Evolutionary conservation across 371 early-diverging fungal genomes (phyloP).

Genomic region (Apophysomyces trapeziformis): DNA sequence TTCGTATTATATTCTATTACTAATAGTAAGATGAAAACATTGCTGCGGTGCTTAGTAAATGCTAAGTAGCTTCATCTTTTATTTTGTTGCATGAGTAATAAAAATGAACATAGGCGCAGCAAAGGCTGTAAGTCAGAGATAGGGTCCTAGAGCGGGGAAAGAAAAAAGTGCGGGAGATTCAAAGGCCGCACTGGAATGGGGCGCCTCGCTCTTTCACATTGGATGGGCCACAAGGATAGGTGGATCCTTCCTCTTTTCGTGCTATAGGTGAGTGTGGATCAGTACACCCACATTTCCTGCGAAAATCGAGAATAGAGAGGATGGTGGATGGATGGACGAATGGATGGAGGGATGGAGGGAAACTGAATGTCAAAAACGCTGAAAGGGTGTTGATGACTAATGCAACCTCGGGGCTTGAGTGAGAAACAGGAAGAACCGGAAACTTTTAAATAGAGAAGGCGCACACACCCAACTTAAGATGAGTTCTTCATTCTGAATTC

Average conservation of each 20-base stretch:
- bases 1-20: too few species aligned
- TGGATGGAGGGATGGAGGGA: neutral
- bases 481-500: conserved; percentile 2
- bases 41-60: too few species aligned
- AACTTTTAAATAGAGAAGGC: conserved; percentile 6
- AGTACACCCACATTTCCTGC: neutral
- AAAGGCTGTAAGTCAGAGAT: neutral
- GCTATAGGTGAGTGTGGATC: conserved; percentile 7
- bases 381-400: conserved; percentile 1
- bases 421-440: neutral
- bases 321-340: neutral
- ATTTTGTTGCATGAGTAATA: neutral
- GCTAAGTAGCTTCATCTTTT: neutral
- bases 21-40: too few species aligned
- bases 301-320: neutral
- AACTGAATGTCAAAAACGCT: neutral
- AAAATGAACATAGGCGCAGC: too few species aligned
- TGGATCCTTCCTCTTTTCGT: conserved; percentile 6
- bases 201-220: neutral
- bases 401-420: neutral
- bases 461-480: neutral
- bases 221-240: neutral
- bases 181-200: neutral
- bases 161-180: conserved; percentile 3
- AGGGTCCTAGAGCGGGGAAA: neutral